A percentile compares a stretch with the other conserved stretches of the same genome.
These are phyloP conservation scores for Aspergillus novoparasiticus DNA, from an alignment of 2,329 filamentous ascomycete species.

Conservation along the genomic window DNA sequence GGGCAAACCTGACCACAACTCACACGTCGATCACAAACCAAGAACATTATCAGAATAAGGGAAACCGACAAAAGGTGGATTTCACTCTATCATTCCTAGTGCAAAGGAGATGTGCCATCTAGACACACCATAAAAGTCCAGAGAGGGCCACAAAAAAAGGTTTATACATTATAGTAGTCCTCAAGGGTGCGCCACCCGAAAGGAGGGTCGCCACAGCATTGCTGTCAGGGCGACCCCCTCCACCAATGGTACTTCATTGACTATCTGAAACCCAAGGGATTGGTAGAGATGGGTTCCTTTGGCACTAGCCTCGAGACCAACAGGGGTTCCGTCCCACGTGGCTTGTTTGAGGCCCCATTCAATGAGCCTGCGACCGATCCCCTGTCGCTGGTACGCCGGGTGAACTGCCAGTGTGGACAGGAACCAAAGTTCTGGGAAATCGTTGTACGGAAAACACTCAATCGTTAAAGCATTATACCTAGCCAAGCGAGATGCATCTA, in stretches of 20 bases:
- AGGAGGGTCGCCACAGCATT: slow-evolving; percentile 11
- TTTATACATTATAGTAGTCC: background rate
- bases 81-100: too few relatives aligned
- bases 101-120: background rate
- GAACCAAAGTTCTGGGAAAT: slow-evolving; percentile 14
- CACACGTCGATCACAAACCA: background rate
- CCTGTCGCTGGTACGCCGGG: slow-evolving; percentile 16
- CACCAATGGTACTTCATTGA: slow-evolving; percentile 9
- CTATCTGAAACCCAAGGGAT: slow-evolving; percentile 8
- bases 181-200: background rate
- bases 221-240: slow-evolving; percentile 7
- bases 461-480: background rate
- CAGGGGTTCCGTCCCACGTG: slow-evolving; percentile 17
- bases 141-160: background rate
- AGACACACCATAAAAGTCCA: background rate
- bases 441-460: slow-evolving; percentile 11
- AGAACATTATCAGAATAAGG: background rate
- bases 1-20: background rate
- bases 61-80: too few relatives aligned
- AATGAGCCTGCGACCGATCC: slow-evolving; percentile 20
- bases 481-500: slow-evolving; percentile 12
- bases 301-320: slow-evolving; percentile 8
- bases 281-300: slow-evolving; percentile 11
- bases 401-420: slow-evolving; percentile 19
- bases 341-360: slow-evolving; percentile 22